phyloP scores from a whole-genome alignment of 257 asterid genomes.

The Primulina eburnea region DNA sequence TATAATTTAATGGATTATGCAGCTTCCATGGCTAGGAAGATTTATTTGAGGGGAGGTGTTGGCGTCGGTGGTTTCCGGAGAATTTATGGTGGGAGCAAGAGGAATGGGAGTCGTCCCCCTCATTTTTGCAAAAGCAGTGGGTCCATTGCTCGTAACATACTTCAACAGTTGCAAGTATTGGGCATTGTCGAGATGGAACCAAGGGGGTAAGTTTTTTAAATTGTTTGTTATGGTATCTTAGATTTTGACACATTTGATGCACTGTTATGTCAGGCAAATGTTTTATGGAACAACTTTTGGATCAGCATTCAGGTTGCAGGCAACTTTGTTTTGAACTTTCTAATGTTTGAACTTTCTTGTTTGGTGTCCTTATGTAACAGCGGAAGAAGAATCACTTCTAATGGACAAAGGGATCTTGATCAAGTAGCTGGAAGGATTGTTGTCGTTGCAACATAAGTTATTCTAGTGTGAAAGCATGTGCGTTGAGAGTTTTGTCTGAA shows the following conservation, averaged over 20 bases:
- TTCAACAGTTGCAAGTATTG: conserved; percentile 77
- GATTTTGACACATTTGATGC: neutral
- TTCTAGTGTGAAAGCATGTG: conserved; percentile 20
- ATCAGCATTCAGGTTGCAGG: neutral
- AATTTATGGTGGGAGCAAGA: conserved; percentile 96
- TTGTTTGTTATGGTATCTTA: neutral
- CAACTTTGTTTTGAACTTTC: neutral
- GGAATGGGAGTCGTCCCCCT: conserved; percentile 85
- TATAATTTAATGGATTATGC: conserved; percentile 7
- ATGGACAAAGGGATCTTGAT: conserved; percentile 84
- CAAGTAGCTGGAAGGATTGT: conserved; percentile 88
- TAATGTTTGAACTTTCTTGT: neutral
- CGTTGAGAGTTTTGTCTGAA: conserved; percentile 19
- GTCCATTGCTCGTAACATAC: conserved; percentile 83
- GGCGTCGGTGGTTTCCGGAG: conserved; percentile 87
- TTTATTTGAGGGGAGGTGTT: conserved; percentile 83
- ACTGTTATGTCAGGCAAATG: too few relatives aligned
- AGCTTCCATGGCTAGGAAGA: conserved; percentile 97
- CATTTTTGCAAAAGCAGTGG: conserved; percentile 95
- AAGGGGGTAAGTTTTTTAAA: conserved; percentile 54
- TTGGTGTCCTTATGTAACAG: conserved; percentile 29
- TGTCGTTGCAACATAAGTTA: conserved; percentile 47
- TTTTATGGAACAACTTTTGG: neutral
- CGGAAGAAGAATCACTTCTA: conserved; percentile 85
- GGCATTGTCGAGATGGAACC: conserved; percentile 68